Conservation (phyloP, 257 asterid species). For the Eucommia ulmoides region DNA sequence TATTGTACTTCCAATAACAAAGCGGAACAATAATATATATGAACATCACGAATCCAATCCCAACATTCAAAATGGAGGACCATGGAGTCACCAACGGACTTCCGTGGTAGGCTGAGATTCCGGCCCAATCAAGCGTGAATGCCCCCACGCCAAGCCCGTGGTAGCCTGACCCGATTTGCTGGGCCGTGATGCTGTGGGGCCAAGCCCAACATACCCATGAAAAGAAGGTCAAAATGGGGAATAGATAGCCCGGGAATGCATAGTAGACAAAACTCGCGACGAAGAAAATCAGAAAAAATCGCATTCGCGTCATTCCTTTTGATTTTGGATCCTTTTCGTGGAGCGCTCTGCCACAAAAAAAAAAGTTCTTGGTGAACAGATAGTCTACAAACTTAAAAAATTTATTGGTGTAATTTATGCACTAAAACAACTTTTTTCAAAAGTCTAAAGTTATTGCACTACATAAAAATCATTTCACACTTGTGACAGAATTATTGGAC, state of each 20-base stretch:
- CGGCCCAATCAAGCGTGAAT: slow-evolving; percentile 99
- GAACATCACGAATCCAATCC: slow-evolving; percentile 77
- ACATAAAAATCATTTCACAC: too few relatives aligned
- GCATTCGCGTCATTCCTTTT: slow-evolving; percentile 70
- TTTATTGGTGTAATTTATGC: too few relatives aligned
- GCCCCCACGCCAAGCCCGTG: slow-evolving; percentile 97
- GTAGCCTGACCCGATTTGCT: slow-evolving; percentile 93
- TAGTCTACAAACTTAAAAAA: too few relatives aligned
- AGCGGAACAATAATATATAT: slow-evolving; percentile 80
- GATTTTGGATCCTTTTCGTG: slow-evolving; percentile 75
- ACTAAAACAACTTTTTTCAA: too few relatives aligned
- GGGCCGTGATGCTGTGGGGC: slow-evolving; percentile 88
- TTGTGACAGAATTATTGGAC: too few relatives aligned
- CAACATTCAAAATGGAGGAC: slow-evolving; percentile 67
- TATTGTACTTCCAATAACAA: slow-evolving; percentile 90
- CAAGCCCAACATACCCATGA: slow-evolving; percentile 98
- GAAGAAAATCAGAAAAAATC: slow-evolving; percentile 68
- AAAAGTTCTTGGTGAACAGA: slow-evolving; percentile 1
- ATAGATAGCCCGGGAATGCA: slow-evolving; percentile 79
- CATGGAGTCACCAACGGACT: slow-evolving; percentile 95
- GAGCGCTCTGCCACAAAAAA: slow-evolving; percentile 69
- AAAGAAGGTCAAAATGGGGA: slow-evolving; percentile 81
- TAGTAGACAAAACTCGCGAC: slow-evolving; percentile 73
- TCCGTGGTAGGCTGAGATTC: slow-evolving; percentile 95
- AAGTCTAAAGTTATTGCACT: too few relatives aligned